Evolutionary conservation across 1,284 basidiomycete genomes (phyloP), one percentile per base, ranked within the genome.

Genomic region (Porodaedalea pini): DNA sequence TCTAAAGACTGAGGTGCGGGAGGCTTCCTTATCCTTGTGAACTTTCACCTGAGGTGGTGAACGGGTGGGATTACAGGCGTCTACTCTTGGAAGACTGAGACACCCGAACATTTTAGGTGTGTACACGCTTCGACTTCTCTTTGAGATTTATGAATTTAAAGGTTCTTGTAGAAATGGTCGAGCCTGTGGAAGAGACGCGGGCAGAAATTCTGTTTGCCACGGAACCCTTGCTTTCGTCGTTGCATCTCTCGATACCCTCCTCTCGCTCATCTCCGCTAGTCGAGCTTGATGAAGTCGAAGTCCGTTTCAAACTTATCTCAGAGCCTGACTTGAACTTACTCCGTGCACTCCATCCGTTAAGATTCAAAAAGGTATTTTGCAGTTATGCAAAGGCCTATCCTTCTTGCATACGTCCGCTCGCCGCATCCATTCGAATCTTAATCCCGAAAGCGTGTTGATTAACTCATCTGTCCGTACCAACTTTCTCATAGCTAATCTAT

Each of bases 361-460:
- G 89, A 96, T 98, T 51, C 96, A 98, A 69, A 99, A 98, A 72
- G 96, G 96, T 7, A 86, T 97, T 31, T 76, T 98, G 43, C 96
- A 98, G 68, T 75, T 98, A 10, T 94, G 92, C 73, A 94, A 94
- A 70, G 96, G 93, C 0, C 79, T 99, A 27, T 84, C 86, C 2
- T 99, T 99, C 71, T 73, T 99, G 11, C 96, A 99, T 70, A 84
- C 83, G 7, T 94, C 92, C 23, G 95, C 93, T 0, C 90, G 89
- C 63, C 75, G 94, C 54, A 90, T 99, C 45, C 96, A 99, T 69
- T 85, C 92, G 27, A 98, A 99, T 67, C 73, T 99, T 17, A 87
- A 83, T 25, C 87, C 90, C 0, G 93, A 95, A 64, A 88, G 81
- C 73, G 72, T 98, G 54, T 77, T 97, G 13, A 88, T 98, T 67